phyloP scores from a whole-genome alignment of 176 grass and related monocot species.

The Lolium perenne region DNA sequence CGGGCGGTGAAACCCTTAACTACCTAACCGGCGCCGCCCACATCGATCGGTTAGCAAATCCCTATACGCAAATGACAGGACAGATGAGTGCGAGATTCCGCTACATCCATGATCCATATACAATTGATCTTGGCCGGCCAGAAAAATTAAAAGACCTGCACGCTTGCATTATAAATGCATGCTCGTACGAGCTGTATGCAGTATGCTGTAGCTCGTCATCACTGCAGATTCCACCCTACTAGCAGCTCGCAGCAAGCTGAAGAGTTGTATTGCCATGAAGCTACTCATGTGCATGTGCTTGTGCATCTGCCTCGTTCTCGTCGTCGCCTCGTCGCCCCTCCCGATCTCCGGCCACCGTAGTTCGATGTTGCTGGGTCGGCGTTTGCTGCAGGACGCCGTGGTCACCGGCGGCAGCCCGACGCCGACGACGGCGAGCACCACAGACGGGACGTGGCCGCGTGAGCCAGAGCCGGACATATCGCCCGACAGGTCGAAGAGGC shows the following conservation, averaged over 20 bases:
- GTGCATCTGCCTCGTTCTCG: conserved; percentile 38
- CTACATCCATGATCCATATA: conserved; percentile 11
- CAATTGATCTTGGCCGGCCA: background rate
- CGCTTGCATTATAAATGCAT: conserved; percentile 46
- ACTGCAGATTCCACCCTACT: conserved; percentile 10
- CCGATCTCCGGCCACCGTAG: background rate
- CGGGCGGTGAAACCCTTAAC: background rate
- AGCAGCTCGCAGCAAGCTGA: background rate
- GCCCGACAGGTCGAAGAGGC: conserved; percentile 49
- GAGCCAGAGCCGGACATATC: conserved; percentile 33
- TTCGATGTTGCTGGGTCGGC: conserved; percentile 15
- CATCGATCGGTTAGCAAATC: background rate
- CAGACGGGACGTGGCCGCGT: conserved; percentile 5
- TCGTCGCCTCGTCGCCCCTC: background rate
- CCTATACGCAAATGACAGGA: background rate
- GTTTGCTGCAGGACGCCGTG: conserved; percentile 35
- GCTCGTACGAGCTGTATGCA: background rate
- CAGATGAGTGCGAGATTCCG: conserved; percentile 29
- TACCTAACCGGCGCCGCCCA: conserved; percentile 6
- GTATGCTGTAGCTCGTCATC: background rate
- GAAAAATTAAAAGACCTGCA: background rate
- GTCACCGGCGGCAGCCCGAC: background rate
- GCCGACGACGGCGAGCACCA: background rate
- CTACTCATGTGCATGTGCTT: conserved; percentile 44
- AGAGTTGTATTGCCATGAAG: conserved; percentile 32